Evolutionary conservation across 441 rosid genomes (phyloP), one percentile per base, ranked within the genome.

Genomic region (Brassica balearica): DNA sequence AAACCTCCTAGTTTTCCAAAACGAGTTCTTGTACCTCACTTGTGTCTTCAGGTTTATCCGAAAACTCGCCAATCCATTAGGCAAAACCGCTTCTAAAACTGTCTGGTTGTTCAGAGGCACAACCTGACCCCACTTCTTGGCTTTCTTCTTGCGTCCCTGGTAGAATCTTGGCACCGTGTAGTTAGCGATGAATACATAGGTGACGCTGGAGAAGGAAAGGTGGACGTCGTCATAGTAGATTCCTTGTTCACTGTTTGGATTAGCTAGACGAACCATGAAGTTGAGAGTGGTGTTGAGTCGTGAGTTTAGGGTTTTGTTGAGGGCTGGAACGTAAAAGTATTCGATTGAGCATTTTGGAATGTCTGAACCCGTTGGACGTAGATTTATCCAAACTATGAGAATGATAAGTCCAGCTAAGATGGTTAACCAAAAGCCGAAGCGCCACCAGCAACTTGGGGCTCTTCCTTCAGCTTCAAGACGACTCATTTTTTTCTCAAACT

Each of bases 131-230:
- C 41, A 19, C 68, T 90, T 89, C 27, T 10, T 75, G 11, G 90
- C 91, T 23, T 63, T 91, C 89, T 92, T 91, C 25, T 86, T 69
- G 51, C 82, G 86, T 7, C 97, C 95, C 69, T 93, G 98, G 48
- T 86, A 77, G 74, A 91, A 93, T 2, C 55, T 32, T 0, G 65
- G 83, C 25, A 93, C 76, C 1, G 32, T 38, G 58, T n/a, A 70
- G 20, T 53, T 77, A n/a, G 83, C 7, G 29, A 48, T 9, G 77
- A 29, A 17, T 60, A 72, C 2, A 46, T 38, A 10, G 3, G 60
- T 55, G 11, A 55, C 43, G 81, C 76, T 87, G 48, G 0, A 80
- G 22, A 93, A 84, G 5, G 90, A 80, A 34, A 91, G 74, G 63
- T 82, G 84, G 2, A 93, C 78, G 0, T 73, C 60, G 53, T 90